Conservation (phyloP, 1,139 yeast genomes). For the Candida labiduridarum region DNA sequence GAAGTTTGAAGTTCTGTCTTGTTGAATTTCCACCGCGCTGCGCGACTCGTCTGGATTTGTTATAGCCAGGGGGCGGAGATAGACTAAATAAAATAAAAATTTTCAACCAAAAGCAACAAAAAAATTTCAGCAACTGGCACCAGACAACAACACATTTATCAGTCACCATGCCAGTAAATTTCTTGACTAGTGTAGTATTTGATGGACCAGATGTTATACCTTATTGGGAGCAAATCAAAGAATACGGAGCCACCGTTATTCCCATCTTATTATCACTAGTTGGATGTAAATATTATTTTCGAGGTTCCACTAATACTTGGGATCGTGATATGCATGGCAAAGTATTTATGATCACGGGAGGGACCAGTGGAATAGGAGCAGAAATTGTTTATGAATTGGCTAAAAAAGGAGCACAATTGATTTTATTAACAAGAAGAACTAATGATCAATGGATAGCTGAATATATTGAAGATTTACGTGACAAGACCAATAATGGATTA, state of each 20-base stretch:
- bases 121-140: neutral
- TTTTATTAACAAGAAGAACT: slow-evolving; percentile 66
- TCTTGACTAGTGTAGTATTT: slow-evolving; percentile 60
- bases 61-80: neutral
- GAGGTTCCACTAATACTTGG: slow-evolving; percentile 84
- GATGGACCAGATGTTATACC: slow-evolving; percentile 79
- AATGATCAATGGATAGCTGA: slow-evolving; percentile 80
- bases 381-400: slow-evolving; percentile 76
- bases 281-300: slow-evolving; percentile 67
- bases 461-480: slow-evolving; percentile 75
- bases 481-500: slow-evolving; percentile 65
- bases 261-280: slow-evolving; percentile 36
- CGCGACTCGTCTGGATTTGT: neutral
- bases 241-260: slow-evolving; percentile 53
- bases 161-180: slow-evolving; percentile 83
- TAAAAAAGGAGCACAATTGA: slow-evolving; percentile 79
- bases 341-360: slow-evolving; percentile 78
- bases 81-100: neutral
- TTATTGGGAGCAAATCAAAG: slow-evolving; percentile 61
- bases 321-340: slow-evolving; percentile 90
- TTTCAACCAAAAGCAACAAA: neutral
- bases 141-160: neutral
- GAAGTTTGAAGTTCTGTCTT: too few species aligned
- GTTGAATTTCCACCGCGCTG: neutral
- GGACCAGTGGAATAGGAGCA: slow-evolving; percentile 90